Evolutionary conservation across 2,329 filamentous ascomycete species (phyloP), one percentile per base, ranked within the genome.

Genomic region (Fusarium sp.): DNA sequence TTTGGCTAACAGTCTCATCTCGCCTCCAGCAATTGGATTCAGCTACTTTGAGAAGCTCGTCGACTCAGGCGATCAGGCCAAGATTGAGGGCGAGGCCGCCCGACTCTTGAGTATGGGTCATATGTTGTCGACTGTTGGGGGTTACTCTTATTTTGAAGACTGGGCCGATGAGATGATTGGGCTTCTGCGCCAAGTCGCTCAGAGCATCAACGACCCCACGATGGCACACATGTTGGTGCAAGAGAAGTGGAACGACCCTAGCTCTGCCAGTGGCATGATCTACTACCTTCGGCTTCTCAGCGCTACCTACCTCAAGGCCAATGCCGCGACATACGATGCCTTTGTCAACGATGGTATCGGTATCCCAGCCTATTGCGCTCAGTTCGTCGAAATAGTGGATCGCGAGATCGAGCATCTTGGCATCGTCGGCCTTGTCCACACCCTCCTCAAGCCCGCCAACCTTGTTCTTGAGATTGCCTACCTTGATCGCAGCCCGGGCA

Each of bases 361-460:
- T 58, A 85, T 96, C 38, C 87, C 90, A 16, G 86, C 90, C 27
- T 96, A 96, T 82, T 94, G 93, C 80, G 82, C 87, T 42, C 87
- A 88, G 16, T 89, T 88, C 68, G 91, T 98, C 72, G 92, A 97
- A 80, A 90, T 93, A 0, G 88, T 92, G 17, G 89, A 92, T 75
- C 90, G 91, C 59, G 96, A 98, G 84, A 97, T 98, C 71, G 96
- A 99, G 76, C 92, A 98, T 77, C 85, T 98, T n/a, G 94, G 94
- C 49, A 87, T 98, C 71, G 90, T 90, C 68, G 90, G 94, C 3
- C 86, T 98, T 58, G 90, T 92, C 70, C 92, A 96, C 72, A 89
- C 94, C 29, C 87, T 98, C 5, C 89, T 98, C 71, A 92, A 94
- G 79, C 93, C 93, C 9, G 92, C 92, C 58, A 91, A 91, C 17